These are phyloP conservation scores for Skeletonema potamos DNA, from an alignment of 108 stramenopile species.

Conservation along the genomic window DNA sequence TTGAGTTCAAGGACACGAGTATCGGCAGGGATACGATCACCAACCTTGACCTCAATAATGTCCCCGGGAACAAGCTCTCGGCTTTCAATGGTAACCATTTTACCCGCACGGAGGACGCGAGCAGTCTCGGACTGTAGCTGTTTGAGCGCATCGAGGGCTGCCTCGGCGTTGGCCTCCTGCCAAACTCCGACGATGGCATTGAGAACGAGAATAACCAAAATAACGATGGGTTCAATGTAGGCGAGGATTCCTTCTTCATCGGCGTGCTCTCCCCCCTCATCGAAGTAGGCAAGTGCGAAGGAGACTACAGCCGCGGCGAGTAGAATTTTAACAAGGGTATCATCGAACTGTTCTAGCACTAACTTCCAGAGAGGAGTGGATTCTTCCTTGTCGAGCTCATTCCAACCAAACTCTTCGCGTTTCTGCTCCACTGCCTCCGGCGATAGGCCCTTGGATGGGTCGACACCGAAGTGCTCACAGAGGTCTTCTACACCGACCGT, in stretches of 20 bases:
- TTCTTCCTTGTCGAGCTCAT: constrained; percentile 52
- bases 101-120: constrained; percentile 79
- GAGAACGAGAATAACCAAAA: constrained; percentile 90
- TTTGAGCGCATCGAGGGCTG: constrained; percentile 90
- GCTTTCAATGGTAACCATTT: constrained; percentile 26
- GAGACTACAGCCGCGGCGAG: constrained; percentile 93
- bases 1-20: constrained; percentile 39
- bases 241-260: constrained; percentile 59
- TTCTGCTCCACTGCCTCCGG: constrained; percentile 19
- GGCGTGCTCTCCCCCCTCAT: constrained; percentile 72
- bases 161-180: constrained; percentile 89
- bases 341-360: constrained; percentile 96
- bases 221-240: constrained; percentile 95
- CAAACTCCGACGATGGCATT: constrained; percentile 97
- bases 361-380: constrained; percentile 80
- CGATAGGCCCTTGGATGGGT: constrained; percentile 32
- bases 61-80: constrained; percentile 80
- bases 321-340: constrained; percentile 94
- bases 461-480: constrained; percentile 5
- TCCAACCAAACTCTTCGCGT: constrained; percentile 25
- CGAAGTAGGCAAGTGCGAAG: constrained; percentile 90
- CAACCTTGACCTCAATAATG: constrained; percentile 71
- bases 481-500: constrained; percentile 27
- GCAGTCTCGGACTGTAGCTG: constrained; percentile 84
- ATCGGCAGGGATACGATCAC: constrained; percentile 85